Evolutionary conservation across 352 stramenopile species (phyloP), one percentile per base, ranked within the genome.

Genomic region (Pythium plurisporium): DNA sequence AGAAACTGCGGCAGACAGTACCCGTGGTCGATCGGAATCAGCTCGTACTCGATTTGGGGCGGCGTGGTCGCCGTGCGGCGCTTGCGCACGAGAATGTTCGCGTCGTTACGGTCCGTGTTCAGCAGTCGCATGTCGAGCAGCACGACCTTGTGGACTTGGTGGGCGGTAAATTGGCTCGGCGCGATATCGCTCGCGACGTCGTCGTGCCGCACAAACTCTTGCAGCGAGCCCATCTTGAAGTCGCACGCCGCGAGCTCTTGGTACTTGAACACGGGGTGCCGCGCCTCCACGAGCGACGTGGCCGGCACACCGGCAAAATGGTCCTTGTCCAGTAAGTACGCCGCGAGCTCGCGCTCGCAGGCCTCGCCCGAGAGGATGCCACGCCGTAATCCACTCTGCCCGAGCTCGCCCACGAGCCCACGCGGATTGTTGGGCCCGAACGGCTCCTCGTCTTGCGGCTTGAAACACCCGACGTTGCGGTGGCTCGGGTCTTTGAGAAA

Each of bases 11-110:
- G 89, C 27, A 99, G 71, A 67, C 94, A 98, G 64, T 99, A 99
- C 12, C 97, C 97, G 70, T 99, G 97, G 76, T 99, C 97, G 74
- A 99, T 99, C n/a, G 97, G 97, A 52, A 99, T 95, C 23, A 99
- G 74, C 57, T 97, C 84, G 59, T 98, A 95, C 50, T 95, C 83
- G 26, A 75, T 60, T 25, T 76, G 69, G 17, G 42, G 19, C 5
- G 66, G 79, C 34, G 73, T 67, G 27, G 70, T n/a, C n/a, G n/a
- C n/a, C 41, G 20, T 68, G 78, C 79, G 73, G 33, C 81, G 74
- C 56, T 95, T 89, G 40, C 91, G 80, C 41, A 98, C 96, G 10
- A 99, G 76, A 48, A 99, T 96, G 66, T 99, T 99, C 6, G 94
- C 96, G 60, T 97, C 87, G 54, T 99, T 99, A 9, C 97, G 84